Evolutionary conservation across 225 moss, liverwort and hornwort genomes (phyloP), one percentile per base, ranked within the genome.

Genomic region (Asterella californica): DNA sequence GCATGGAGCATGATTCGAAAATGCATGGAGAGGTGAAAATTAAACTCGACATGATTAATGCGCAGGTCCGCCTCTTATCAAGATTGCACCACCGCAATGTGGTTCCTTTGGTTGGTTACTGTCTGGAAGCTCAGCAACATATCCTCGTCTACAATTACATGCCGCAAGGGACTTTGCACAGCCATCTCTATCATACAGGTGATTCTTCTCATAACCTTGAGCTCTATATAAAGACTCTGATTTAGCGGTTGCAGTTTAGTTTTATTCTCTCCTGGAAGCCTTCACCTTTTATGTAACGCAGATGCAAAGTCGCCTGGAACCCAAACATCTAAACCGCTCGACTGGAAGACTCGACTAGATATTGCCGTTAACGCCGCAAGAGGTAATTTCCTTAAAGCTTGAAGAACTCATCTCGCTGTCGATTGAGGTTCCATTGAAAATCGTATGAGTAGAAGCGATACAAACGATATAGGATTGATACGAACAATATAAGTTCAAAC

Each of bases 31-130:
- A n/a, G n/a, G n/a, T n/a, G n/a, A n/a, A n/a, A n/a, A n/a, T n/a
- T n/a, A n/a, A n/a, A n/a, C n/a, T n/a, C n/a, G n/a, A n/a, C n/a
- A n/a, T n/a, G n/a, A n/a, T n/a, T n/a, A n/a, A n/a, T n/a, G n/a
- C n/a, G n/a, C 70, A 70, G 70, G 70, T 70, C 45, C 70, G 70
- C 2, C 70, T 75, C 12, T 18, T 75, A 15, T 75, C 75, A 22
- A 75, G 22, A 12, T 45, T 75, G 27, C 75, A 75, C 50, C 75
- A 75, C 75, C 50, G 55, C 22, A 84, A 80, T 42, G 42, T 84
- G 18, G 84, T 80, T 61, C 63, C 77, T 17, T 75, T 84, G 55
- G 77, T 84, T 5, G 84, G 84, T 33, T 81, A 63, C 53, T 80
- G 84, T 33, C 68, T 75, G 4, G 76, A 84, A 55, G 24, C 80